Conservation (phyloP, 441 rosid genomes). For the Biscutella laevigata region DNA sequence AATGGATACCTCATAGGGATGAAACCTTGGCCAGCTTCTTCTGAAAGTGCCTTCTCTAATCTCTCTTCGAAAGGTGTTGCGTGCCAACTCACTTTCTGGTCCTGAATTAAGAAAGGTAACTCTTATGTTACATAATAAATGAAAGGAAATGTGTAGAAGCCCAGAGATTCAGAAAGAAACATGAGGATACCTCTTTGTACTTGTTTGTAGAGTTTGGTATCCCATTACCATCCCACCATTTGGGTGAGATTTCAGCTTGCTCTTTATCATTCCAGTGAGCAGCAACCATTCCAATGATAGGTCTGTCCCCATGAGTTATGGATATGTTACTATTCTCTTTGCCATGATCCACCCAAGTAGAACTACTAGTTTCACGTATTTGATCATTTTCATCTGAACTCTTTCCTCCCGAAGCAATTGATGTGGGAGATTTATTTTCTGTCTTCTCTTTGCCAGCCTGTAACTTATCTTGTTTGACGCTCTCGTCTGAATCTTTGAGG, state of each 20-base stretch:
- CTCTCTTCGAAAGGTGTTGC: slow-evolving; percentile 91
- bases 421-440: slow-evolving; percentile 13
- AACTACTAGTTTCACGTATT: background rate
- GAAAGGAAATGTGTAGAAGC: background rate
- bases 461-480: slow-evolving; percentile 24
- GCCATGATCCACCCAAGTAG: slow-evolving; percentile 2
- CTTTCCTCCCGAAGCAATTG: slow-evolving; percentile 8
- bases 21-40: slow-evolving; percentile 33
- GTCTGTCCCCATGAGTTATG: slow-evolving; percentile 63
- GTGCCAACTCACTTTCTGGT: slow-evolving; percentile 91
- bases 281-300: slow-evolving; percentile 83
- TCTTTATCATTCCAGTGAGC: slow-evolving; percentile 81
- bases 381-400: slow-evolving; percentile 23
- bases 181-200: slow-evolving; percentile 69
- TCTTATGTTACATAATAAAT: background rate
- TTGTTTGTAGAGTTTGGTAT: slow-evolving; percentile 91
- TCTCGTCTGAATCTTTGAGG: slow-evolving; percentile 31
- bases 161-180: background rate
- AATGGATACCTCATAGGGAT: slow-evolving; percentile 43
- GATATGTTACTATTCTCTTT: slow-evolving; percentile 8
- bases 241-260: slow-evolving; percentile 42
- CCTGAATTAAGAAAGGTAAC: slow-evolving; percentile 36
- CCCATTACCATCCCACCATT: slow-evolving; percentile 97
- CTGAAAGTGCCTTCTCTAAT: slow-evolving; percentile 81
- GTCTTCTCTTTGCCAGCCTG: slow-evolving; percentile 30